Base-by-base conservation (phyloP, 1,139 yeast genomes). In the Tardiomyces depauwii region DNA sequence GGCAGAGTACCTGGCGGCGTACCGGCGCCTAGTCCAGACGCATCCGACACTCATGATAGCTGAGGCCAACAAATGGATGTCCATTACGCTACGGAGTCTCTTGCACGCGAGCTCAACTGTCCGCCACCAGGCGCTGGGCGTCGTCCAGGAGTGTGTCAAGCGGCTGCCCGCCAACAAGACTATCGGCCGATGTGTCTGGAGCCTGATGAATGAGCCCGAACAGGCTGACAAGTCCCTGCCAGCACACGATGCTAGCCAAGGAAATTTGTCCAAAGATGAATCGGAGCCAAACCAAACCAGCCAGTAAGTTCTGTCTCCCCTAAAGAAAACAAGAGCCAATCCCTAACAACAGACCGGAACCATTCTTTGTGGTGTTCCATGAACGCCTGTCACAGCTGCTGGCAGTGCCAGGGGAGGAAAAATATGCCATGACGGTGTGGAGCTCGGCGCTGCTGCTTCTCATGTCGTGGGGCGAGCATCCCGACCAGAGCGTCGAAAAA, bases 61-160 rank as follows among this genome's bases (percentile, higher is more conserved):
- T 2, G 46, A 42, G 18, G 38, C 45, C 5, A 2, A n/a, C 14
- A 18, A 32, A 10, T 47, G 50, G 50, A 39, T 44, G 2, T 40
- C 42, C 11, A 21, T 36, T 1, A 25, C 42, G 39, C 19, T 45
- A 21, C 18, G 36, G 33, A 28, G 44, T 6, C 39, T 47, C 10
- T 28, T 43, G 7, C 48, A 47, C 16, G 21, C 13, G n/a, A 47
- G 44, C 42, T 41, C 48, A 1, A 43, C 25, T 25, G 42, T 47
- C 18, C 44, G 50, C 28, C 46, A 42, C 18, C 46, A 44, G 25
- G 48, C 47, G 2, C 36, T 43, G 10, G 27, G 10, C 16, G 21
- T 45, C 10, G 21, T 47, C 1, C 36, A 30, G 11, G 50, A 44
- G 18, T 30, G 40, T 28, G 40, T 28, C 25, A 16, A 41, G 12